A percentile compares a stretch with the other conserved stretches of the same genome.
phyloP scores from a whole-genome alignment of 331 rosid species.

The Ulmus americana region DNA sequence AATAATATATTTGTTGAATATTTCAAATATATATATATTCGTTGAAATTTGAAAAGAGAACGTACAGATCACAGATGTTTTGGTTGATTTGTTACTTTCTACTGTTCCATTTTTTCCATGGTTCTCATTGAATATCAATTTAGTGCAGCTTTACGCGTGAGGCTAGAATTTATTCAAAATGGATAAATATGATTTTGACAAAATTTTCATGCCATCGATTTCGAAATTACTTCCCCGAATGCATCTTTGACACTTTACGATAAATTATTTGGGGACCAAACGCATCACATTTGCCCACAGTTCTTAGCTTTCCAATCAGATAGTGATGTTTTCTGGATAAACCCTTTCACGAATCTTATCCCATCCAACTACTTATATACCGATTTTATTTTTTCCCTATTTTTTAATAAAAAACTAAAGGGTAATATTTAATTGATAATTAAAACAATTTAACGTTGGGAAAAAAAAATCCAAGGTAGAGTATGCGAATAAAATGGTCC shows the following conservation, averaged over 20 bases:
- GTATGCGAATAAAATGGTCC: not conserved
- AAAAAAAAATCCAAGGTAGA: not conserved
- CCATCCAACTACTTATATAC: not conserved
- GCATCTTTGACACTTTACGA: not conserved
- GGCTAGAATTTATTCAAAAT: not conserved
- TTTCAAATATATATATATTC: too few relatives aligned
- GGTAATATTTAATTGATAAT: not conserved
- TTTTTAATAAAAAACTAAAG: not conserved
- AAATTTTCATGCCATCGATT: not conserved
- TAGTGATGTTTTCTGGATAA: slow-evolving; percentile 15
- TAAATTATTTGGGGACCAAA: slow-evolving; percentile 9
- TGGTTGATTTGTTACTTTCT: too few relatives aligned
- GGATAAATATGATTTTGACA: not conserved
- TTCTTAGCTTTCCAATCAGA: slow-evolving; percentile 2
- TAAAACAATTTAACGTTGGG: not conserved
- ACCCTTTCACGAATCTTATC: not conserved
- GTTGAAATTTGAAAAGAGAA: too few relatives aligned
- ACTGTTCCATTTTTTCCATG: not conserved
- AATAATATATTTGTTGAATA: too few relatives aligned
- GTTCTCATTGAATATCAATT: not conserved
- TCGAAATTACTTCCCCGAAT: not conserved
- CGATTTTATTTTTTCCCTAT: not conserved
- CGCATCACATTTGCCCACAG: not conserved
- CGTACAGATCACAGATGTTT: too few relatives aligned
- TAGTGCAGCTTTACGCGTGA: not conserved